Evolutionary conservation across 176 grass and related monocot species (phyloP).

Genomic region (Zea mays): Zm-B73-REFERENCE-NAM-5.0 NC_050096.1:269163001-269163500

Average conservation of each 20-base stretch:
- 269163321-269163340: conserved; percentile 74
- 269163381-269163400: background rate
- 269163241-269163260: conserved; percentile 79
- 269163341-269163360: conserved; percentile 90
- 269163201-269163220: background rate
- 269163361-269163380: background rate
- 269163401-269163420: background rate
- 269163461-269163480: background rate
- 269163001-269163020: background rate
- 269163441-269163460: background rate
- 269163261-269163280: conserved; percentile 80
- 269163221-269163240: background rate
- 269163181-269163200: background rate
- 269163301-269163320: conserved; percentile 72
- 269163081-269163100: conserved; percentile 93
- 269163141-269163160: background rate
- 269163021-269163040: background rate
- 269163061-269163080: conserved; percentile 78
- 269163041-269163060: conserved; percentile 64
- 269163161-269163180: no score
- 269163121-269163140: conserved; percentile 57
- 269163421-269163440: background rate
- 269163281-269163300: conserved; percentile 66
- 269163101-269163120: conserved; percentile 81
- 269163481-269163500: background rate